Evolutionary conservation across 192 early-diverging fungal genomes (phyloP).

Genomic region (Pilaira anomala): DNA sequence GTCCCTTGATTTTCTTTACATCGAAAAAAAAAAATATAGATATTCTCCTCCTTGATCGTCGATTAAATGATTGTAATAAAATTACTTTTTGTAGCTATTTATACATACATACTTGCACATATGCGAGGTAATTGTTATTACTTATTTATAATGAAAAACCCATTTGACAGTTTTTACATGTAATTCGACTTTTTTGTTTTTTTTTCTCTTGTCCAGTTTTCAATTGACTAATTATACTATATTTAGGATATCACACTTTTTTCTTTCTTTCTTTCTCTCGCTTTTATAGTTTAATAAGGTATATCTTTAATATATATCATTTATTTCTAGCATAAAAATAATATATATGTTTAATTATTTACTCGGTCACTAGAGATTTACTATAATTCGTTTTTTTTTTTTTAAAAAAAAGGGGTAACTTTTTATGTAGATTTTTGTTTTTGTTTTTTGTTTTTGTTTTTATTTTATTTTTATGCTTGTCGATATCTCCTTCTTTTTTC

Average conservation of each 20-base stretch:
- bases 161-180: constrained; percentile 10
- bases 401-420: too few relatives aligned
- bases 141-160: constrained; percentile 6
- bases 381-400: background rate
- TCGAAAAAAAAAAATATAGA: background rate
- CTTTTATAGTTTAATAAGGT: too few relatives aligned
- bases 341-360: too few relatives aligned
- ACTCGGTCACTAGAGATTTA: too few relatives aligned
- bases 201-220: constrained; percentile 8
- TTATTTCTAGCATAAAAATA: too few relatives aligned
- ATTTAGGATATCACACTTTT: background rate
- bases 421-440: too few relatives aligned
- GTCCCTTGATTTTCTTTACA: constrained; percentile 19
- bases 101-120: too few relatives aligned
- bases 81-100: too few relatives aligned
- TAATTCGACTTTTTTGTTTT: background rate
- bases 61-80: too few relatives aligned
- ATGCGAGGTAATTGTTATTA: background rate
- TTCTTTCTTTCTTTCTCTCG: too few relatives aligned
- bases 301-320: too few relatives aligned
- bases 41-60: constrained; percentile 1
- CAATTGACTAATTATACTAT: constrained; percentile 1
- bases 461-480: background rate
- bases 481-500: background rate
- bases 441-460: too few relatives aligned